These are phyloP conservation scores for Scheffersomyces stipitis DNA, from an alignment of 805 yeast species.

Conservation along the genomic window DNA sequence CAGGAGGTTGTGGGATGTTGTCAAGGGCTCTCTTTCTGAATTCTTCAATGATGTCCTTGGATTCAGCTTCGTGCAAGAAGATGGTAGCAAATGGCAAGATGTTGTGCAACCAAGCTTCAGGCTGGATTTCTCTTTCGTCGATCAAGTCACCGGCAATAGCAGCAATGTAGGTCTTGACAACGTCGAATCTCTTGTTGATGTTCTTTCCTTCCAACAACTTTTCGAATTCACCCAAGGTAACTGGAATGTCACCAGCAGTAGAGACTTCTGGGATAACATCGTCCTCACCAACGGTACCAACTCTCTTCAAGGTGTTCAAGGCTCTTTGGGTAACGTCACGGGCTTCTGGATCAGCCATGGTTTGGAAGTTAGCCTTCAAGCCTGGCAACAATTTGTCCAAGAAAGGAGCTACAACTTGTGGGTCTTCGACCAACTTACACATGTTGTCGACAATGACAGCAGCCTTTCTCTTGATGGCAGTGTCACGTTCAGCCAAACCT, in stretches of 20 bases:
- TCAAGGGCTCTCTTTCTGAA: slow-evolving; percentile 95
- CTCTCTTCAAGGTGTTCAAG: slow-evolving; percentile 95
- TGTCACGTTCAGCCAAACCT: slow-evolving; percentile 99
- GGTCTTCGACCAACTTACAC: slow-evolving; percentile 99
- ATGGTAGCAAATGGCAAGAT: slow-evolving; percentile 93
- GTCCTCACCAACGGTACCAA: slow-evolving; percentile 91
- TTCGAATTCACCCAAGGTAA: slow-evolving; percentile 80
- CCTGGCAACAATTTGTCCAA: slow-evolving; percentile 94
- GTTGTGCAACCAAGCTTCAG: slow-evolving; percentile 85
- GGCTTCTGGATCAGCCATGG: slow-evolving; percentile 99
- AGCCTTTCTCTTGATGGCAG: slow-evolving; percentile 98
- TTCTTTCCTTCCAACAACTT: slow-evolving; percentile 67
- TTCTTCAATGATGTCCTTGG: slow-evolving; percentile 87
- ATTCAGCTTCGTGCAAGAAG: slow-evolving; percentile 90
- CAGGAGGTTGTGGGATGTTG: slow-evolving; percentile 96
- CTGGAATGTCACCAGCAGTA: slow-evolving; percentile 94
- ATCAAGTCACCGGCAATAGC: slow-evolving; percentile 98
- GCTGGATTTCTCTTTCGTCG: slow-evolving; percentile 94
- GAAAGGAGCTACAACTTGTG: slow-evolving; percentile 99
- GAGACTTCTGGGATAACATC: slow-evolving; percentile 96
- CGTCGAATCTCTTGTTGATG: slow-evolving; percentile 73
- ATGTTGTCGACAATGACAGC: slow-evolving; percentile 99
- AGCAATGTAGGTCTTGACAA: slow-evolving; percentile 80
- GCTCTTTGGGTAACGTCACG: slow-evolving; percentile 98
- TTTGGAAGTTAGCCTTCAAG: slow-evolving; percentile 87